Evolutionary conservation across 768 basidiomycete species (phyloP), one percentile per base, ranked within the genome.

Genomic region (Grammothele lineata): DNA sequence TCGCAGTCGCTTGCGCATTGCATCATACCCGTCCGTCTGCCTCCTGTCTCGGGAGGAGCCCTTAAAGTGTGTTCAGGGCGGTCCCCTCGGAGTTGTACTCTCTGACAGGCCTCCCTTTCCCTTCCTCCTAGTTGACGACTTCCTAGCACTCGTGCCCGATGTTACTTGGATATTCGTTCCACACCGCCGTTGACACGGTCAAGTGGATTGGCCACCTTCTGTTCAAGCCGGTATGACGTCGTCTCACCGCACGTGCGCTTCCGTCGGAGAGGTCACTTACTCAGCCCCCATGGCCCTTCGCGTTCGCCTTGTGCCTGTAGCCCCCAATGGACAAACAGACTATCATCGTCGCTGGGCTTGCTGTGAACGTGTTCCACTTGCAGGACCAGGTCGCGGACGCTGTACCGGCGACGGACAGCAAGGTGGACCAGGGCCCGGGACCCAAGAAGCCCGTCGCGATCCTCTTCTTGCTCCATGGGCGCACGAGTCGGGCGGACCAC

Each of bases 391-490:
- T 27, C 14, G 51, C 46, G 23, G 50, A 53, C 11, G 74, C 75
- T 45, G 44, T 43, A 36, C 51, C 54, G n/a, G n/a, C 34, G 5
- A 47, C 49, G n/a, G 49, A 33, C 9, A 26, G 25, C 8, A 30
- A 22, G 2, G 34, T 15, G 14, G 18, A 8, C 24, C 12, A 32
- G 40, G n/a, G n/a, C n/a, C n/a, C n/a, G n/a, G n/a, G n/a, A n/a
- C n/a, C n/a, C n/a, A n/a, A n/a, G n/a, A 43, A 43, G 42, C 51
- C 54, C 3, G 56, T 62, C 11, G 59, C 65, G 15, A 61, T 70
- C 22, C 50, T 74, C 21, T 71, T 80, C 58, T 62, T 75, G 36
- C 64, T 75, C 7, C 77, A 78, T 55, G 77, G 78, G 2, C 63
- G 77, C 10, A 51, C 41, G 21, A 58, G 62, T n/a, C 58, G 59